These are phyloP conservation scores for Fremontodendron californicum DNA, from an alignment of 345 rosid species.

Conservation along the genomic window DNA sequence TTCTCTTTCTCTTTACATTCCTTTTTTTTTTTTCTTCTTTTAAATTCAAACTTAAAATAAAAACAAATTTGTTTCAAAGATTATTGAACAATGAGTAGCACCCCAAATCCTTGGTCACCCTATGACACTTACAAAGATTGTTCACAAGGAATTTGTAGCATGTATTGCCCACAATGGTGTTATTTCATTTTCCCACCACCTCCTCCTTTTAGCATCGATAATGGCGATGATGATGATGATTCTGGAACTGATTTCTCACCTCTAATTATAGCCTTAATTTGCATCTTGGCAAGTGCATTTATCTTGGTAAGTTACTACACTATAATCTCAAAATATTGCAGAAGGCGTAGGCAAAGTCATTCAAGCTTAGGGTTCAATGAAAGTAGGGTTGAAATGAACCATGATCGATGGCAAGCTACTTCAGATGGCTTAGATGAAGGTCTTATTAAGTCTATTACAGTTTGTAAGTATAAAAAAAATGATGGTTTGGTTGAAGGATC, in stretches of 20 bases:
- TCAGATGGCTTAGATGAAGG: conserved; percentile 53
- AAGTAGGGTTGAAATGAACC: conserved; percentile 10
- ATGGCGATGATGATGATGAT: conserved; percentile 38
- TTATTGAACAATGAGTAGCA: conserved; percentile 33
- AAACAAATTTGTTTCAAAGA: background rate
- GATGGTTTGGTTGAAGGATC: conserved; percentile 59
- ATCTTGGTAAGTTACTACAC: conserved; percentile 70
- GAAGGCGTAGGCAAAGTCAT: conserved; percentile 19
- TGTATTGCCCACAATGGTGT: conserved; percentile 88
- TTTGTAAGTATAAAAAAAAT: conserved; percentile 45
- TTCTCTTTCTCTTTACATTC: background rate
- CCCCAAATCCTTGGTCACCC: conserved; percentile 47
- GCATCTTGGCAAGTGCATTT: conserved; percentile 65
- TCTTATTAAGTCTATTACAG: conserved; percentile 49
- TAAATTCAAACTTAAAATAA: background rate
- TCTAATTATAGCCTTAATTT: conserved; percentile 67
- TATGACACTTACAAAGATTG: conserved; percentile 61
- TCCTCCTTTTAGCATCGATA: conserved; percentile 39
- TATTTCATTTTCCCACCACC: conserved; percentile 76
- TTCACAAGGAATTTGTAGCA: conserved; percentile 70
- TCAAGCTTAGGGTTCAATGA: conserved; percentile 9
- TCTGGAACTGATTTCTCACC: conserved; percentile 49
- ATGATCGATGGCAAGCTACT: conserved; percentile 12
- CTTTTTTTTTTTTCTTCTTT: background rate
- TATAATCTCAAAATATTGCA: conserved; percentile 60